phyloP scores from a whole-genome alignment of 225 moss, liverwort and hornwort genomes.

The Bryoerythrophyllum caledonicum region DNA sequence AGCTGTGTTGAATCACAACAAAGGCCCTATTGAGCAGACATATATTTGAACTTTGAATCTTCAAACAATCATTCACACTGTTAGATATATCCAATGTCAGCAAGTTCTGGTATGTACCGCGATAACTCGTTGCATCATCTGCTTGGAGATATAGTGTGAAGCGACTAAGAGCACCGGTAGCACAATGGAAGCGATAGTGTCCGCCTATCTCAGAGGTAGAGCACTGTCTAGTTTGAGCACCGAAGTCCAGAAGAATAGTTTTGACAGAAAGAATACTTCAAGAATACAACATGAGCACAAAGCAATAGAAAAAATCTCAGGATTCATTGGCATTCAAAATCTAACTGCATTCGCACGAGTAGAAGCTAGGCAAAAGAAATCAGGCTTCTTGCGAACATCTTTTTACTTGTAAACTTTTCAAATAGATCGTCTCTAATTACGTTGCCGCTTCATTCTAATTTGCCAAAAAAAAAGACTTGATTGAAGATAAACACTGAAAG shows the following conservation, averaged over 20 bases:
- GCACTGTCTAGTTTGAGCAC: constrained; percentile 53
- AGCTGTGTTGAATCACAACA: neutral
- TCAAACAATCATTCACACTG: too few species aligned
- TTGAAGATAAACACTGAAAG: neutral
- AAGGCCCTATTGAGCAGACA: neutral
- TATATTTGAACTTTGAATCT: too few species aligned
- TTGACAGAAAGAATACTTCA: neutral
- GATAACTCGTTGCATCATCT: constrained; percentile 91
- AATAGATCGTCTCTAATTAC: neutral
- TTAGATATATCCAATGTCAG: neutral
- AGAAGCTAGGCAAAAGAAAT: too few species aligned
- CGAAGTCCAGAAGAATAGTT: constrained; percentile 5
- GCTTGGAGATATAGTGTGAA: constrained; percentile 93
- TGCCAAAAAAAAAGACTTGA: neutral
- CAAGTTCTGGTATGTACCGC: constrained; percentile 30
- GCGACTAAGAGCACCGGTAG: constrained; percentile 78
- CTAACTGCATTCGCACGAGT: neutral
- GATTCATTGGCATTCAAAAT: neutral
- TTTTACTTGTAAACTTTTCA: neutral
- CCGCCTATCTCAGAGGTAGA: constrained; percentile 90
- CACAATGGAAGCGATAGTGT: constrained; percentile 73
- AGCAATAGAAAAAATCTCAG: too few species aligned
- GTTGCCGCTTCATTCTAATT: neutral
- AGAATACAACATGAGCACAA: too few species aligned
- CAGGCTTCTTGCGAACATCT: too few species aligned